Evolutionary conservation across 495 filamentous ascomycete genomes (phyloP).

Genomic region (Apodospora peruviana): DNA sequence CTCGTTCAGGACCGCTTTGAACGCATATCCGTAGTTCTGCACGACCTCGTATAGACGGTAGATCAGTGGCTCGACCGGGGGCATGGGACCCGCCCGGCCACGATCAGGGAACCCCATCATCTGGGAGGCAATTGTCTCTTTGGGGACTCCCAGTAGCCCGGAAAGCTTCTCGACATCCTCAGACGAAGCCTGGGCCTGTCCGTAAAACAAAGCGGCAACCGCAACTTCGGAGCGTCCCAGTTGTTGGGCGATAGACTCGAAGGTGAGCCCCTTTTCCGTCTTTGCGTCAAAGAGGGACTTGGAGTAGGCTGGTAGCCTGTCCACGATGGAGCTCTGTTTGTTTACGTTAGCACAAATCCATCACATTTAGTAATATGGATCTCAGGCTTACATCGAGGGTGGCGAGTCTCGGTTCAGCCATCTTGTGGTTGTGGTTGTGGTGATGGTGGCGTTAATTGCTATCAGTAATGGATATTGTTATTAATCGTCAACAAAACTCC

Average conservation of each 20-base stretch:
- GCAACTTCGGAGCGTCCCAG: constrained; percentile 87
- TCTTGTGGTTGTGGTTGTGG: constrained; percentile 6
- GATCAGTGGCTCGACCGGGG: constrained; percentile 87
- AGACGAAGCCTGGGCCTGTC: constrained; percentile 72
- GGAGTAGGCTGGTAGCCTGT: constrained; percentile 60
- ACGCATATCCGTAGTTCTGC: constrained; percentile 96
- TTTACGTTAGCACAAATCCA: not conserved
- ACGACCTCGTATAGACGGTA: constrained; percentile 95
- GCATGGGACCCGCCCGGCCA: constrained; percentile 83
- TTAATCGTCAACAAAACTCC: too few species aligned
- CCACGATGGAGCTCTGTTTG: constrained; percentile 34
- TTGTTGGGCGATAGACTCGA: constrained; percentile 69
- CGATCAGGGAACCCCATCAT: constrained; percentile 75
- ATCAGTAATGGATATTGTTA: not conserved
- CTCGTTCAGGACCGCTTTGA: constrained; percentile 95
- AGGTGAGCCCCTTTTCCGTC: constrained; percentile 65
- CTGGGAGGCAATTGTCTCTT: constrained; percentile 52
- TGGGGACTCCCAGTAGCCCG: constrained; percentile 56
- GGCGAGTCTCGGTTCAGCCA: constrained; percentile 24
- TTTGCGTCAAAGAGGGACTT: constrained; percentile 82
- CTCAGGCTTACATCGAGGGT: constrained; percentile 25
- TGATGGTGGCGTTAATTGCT: not conserved
- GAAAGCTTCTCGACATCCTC: constrained; percentile 75
- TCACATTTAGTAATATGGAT: not conserved
- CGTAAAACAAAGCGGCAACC: constrained; percentile 90